Evolutionary conservation across 169 alveolate genomes (phyloP).

Genomic region (Eimeria zaria): DNA sequence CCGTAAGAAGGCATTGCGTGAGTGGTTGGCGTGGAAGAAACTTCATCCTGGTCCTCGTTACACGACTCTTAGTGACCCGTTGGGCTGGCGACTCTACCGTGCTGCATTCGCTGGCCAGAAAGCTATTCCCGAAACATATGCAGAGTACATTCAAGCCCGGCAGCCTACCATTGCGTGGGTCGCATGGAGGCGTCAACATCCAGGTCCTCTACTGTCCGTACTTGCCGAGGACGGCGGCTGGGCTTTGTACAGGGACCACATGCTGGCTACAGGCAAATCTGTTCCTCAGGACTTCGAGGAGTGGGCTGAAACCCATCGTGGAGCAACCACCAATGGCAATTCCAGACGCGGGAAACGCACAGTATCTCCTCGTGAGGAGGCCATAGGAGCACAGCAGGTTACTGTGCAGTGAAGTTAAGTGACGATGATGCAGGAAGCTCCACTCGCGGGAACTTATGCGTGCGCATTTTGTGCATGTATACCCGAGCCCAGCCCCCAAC

Average conservation of each 20-base stretch:
- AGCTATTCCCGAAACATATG: constrained; percentile 54
- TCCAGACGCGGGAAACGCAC: constrained; percentile 71
- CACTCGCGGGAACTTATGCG: background rate
- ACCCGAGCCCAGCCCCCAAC: background rate
- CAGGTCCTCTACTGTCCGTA: constrained; percentile 63
- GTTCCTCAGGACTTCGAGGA: constrained; percentile 58
- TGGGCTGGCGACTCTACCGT: constrained; percentile 79
- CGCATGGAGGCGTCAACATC: constrained; percentile 79
- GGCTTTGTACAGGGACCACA: constrained; percentile 56
- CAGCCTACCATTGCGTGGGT: constrained; percentile 76
- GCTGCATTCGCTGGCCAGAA: constrained; percentile 62
- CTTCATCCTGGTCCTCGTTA: constrained; percentile 68
- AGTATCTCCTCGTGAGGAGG: constrained; percentile 29
- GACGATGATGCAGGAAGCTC: constrained; percentile 26
- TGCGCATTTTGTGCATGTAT: background rate
- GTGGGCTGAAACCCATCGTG: constrained; percentile 67
- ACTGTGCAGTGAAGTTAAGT: constrained; percentile 22
- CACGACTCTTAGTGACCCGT: constrained; percentile 33
- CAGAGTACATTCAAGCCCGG: constrained; percentile 60
- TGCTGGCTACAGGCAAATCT: constrained; percentile 75
- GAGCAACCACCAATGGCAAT: constrained; percentile 32
- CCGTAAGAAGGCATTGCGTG: constrained; percentile 65
- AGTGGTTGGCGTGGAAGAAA: constrained; percentile 76
- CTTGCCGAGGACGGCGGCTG: constrained; percentile 73
- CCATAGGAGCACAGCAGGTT: constrained; percentile 56